Evolutionary conservation across 23 red algal genomes (phyloP), one percentile per base, ranked within the genome.

Genomic region (Rhodosorus marinus): DNA sequence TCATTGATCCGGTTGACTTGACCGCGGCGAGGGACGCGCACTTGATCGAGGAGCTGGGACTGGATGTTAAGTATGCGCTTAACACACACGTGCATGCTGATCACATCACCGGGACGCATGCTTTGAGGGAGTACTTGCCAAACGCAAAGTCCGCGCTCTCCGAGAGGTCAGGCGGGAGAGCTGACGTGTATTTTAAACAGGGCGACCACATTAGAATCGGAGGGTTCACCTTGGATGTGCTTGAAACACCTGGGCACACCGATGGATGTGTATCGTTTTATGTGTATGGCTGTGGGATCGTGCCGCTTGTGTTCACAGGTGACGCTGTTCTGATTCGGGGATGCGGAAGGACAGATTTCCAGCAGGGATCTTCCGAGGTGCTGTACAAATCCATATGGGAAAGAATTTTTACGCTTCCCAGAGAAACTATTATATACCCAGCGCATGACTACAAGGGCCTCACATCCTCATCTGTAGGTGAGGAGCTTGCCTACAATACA

Each of bases 21-120:
- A 26, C 41, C 11, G 40, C 63, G 8, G 52, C 50, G 9, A 47
- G 81, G 4, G 81, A 86, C 26, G 33, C 66, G 4, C n/a, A 51
- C 20, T 34, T 73, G 6, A 41, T 86, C 26, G 29, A 6, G 1
- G 17, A 20, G 29, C 27, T 86, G 38, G 57, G 52, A 17, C 67
- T 68, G 35, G 8, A 33, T 3, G 33, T 35, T 3, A 2, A n/a
- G 33, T 61, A 35, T 31, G 68, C 55, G 8, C 29, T 86, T 24
- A 86, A 86, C 57, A 86, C 81, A 4, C 81, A 86, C 32, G 81
- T 74, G 6, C 81, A 86, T 30, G 81, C 81, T 1, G 81, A 86
- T 58, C 81, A 86, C 34, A 67, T 86, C 15, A 75, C 81, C 7
- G 81, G 59, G 8, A 76, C 81, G 31, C 70, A 71, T 17, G 9